Conservation (phyloP, 768 basidiomycete species). For the Paxillus rubicundulus region DNA sequence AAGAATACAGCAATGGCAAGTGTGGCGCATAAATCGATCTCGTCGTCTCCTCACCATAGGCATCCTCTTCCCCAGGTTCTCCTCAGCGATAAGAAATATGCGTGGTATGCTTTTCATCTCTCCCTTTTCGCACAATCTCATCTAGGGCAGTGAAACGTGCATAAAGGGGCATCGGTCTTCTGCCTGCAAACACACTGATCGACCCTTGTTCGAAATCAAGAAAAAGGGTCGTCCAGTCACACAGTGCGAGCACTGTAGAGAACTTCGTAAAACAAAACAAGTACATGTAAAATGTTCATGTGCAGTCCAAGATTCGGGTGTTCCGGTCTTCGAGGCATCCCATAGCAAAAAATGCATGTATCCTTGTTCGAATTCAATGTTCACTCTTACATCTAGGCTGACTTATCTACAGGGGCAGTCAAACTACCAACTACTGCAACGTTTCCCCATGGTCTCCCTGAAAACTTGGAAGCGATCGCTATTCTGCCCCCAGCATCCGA, state of each 20-base stretch:
- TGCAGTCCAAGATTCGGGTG: slow-evolving; percentile 38
- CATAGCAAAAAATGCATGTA: slow-evolving; percentile 64
- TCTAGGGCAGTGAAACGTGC: slow-evolving; percentile 70
- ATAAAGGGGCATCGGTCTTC: slow-evolving; percentile 94
- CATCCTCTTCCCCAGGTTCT: slow-evolving; percentile 47
- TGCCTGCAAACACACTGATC: slow-evolving; percentile 82
- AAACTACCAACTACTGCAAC: slow-evolving; percentile 68
- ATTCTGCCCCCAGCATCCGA: slow-evolving; percentile 40
- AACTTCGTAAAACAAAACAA: slow-evolving; percentile 45
- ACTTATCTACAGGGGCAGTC: slow-evolving; percentile 46
- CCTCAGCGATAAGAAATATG: slow-evolving; percentile 76
- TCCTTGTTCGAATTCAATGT: not conserved
- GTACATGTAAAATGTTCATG: slow-evolving; percentile 45
- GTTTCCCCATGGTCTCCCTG: slow-evolving; percentile 77
- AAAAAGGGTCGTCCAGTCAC: slow-evolving; percentile 60
- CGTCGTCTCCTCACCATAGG: not conserved
- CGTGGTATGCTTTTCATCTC: slow-evolving; percentile 55
- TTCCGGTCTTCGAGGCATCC: slow-evolving; percentile 19
- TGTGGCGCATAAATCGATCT: slow-evolving; percentile 4
- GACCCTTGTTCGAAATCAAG: slow-evolving; percentile 81
- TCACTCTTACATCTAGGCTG: slow-evolving; percentile 31
- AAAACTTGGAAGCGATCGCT: slow-evolving; percentile 57
- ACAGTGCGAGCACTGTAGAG: slow-evolving; percentile 51
- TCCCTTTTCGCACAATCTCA: slow-evolving; percentile 4
- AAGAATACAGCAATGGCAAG: slow-evolving; percentile 42